A percentile compares a stretch with the other conserved stretches of the same genome.
phyloP scores from a whole-genome alignment of 371 early-diverging fungal species.

The Lichtheimia hyalospora region DNA sequence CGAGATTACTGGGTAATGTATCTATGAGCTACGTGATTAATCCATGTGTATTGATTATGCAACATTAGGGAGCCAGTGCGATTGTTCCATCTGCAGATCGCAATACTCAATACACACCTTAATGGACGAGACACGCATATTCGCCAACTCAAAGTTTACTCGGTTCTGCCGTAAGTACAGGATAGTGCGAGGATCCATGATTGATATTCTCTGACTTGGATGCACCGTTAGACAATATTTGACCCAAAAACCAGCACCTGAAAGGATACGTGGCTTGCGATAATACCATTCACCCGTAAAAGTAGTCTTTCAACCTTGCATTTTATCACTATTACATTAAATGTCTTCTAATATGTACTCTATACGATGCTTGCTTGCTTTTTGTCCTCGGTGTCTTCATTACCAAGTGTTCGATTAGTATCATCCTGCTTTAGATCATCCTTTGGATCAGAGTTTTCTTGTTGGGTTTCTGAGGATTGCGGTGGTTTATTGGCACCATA shows the following conservation, averaged over 20 bases:
- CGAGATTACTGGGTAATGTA: constrained; percentile 45
- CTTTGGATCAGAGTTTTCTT: too few species aligned
- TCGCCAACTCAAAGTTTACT: constrained; percentile 72
- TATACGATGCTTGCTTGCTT: too few species aligned
- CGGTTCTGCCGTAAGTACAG: constrained; percentile 47
- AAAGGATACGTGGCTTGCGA: background rate
- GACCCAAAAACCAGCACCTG: background rate
- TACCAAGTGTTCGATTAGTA: too few species aligned
- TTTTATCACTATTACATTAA: too few species aligned
- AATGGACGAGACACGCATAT: constrained; percentile 94
- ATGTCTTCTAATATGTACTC: too few species aligned
- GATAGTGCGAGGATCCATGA: background rate
- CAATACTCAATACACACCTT: constrained; percentile 82
- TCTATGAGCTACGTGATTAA: background rate
- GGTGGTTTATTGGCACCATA: constrained; percentile 15
- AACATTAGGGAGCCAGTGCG: constrained; percentile 48
- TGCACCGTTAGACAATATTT: background rate
- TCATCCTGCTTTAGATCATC: too few species aligned
- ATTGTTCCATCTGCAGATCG: constrained; percentile 70
- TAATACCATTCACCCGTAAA: background rate
- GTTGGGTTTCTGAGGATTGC: too few species aligned
- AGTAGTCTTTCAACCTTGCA: too few species aligned
- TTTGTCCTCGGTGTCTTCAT: too few species aligned
- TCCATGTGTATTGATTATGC: background rate
- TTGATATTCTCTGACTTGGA: background rate